Percentiles rank a stretch among this genome's conserved stretches.
These are phyloP conservation scores for Lipomyces orientalis DNA, from an alignment of 805 yeast genomes.

Conservation along the genomic window DNA sequence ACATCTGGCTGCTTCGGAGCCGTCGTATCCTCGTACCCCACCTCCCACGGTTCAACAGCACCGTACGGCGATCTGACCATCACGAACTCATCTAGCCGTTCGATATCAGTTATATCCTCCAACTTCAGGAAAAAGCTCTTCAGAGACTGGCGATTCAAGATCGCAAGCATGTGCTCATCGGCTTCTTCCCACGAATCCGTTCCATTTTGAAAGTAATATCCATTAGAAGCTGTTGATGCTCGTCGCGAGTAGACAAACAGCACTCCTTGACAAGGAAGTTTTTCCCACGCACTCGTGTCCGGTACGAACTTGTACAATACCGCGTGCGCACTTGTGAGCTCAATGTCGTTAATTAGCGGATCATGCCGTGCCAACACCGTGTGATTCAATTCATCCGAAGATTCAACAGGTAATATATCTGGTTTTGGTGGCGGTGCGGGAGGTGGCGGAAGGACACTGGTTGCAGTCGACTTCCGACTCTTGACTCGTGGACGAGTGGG, in stretches of 20 bases:
- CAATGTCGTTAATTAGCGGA: slow-evolving; percentile 45
- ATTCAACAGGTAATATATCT: neutral
- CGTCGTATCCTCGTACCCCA: slow-evolving; percentile 24
- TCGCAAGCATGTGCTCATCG: slow-evolving; percentile 27
- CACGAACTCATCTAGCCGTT: slow-evolving; percentile 32
- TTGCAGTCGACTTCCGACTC: neutral
- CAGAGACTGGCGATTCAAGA: slow-evolving; percentile 33
- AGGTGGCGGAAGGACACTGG: slow-evolving; percentile 2
- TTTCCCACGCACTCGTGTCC: slow-evolving; percentile 47
- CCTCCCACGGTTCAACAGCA: slow-evolving; percentile 29
- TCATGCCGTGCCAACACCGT: slow-evolving; percentile 47
- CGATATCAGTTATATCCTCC: slow-evolving; percentile 34
- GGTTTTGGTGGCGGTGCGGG: slow-evolving; percentile 5
- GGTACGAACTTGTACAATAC: slow-evolving; percentile 49
- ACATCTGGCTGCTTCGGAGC: slow-evolving; percentile 32
- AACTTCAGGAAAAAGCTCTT: slow-evolving; percentile 27
- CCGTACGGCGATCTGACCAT: slow-evolving; percentile 33
- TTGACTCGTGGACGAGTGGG: neutral
- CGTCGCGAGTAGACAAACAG: slow-evolving; percentile 48
- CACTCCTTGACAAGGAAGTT: slow-evolving; percentile 48
- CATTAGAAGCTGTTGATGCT: neutral
- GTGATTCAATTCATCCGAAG: slow-evolving; percentile 39
- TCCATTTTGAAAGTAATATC: slow-evolving; percentile 2
- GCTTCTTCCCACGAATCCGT: slow-evolving; percentile 22
- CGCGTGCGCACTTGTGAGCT: slow-evolving; percentile 49